A percentile compares a stretch with the other conserved stretches of the same genome.
These are phyloP conservation scores for Magnolia officinalis DNA, from an alignment of 164 flowering plant species.

Conservation along the genomic window DNA sequence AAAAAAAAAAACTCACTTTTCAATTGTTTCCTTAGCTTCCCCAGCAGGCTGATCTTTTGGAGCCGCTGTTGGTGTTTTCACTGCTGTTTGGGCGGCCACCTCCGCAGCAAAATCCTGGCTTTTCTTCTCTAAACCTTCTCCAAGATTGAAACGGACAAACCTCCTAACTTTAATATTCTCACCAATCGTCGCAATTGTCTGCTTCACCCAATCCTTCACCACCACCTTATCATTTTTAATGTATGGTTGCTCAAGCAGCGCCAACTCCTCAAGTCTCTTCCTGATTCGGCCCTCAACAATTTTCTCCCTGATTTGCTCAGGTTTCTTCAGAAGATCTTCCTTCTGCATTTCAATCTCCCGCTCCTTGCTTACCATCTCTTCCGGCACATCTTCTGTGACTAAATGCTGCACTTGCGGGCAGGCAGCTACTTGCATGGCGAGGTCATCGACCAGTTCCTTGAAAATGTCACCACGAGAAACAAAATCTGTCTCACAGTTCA, in stretches of 20 bases:
- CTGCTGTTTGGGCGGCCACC: slow-evolving; percentile 96
- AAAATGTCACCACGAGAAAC: slow-evolving; percentile 97
- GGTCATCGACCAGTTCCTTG: slow-evolving; percentile 89
- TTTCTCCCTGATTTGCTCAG: slow-evolving; percentile 83
- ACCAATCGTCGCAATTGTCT: slow-evolving; percentile 91
- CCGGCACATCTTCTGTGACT: slow-evolving; percentile 68
- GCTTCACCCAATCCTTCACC: slow-evolving; percentile 87
- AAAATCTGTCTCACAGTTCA: slow-evolving; percentile 97
- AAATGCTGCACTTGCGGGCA: slow-evolving; percentile 89
- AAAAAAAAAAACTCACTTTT: slow-evolving; percentile 48
- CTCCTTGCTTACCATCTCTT: slow-evolving; percentile 76
- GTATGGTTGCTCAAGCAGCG: slow-evolving; percentile 89
- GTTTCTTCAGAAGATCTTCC: slow-evolving; percentile 82
- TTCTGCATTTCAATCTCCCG: slow-evolving; percentile 90
- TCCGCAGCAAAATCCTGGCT: slow-evolving; percentile 97
- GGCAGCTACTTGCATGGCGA: slow-evolving; percentile 99
- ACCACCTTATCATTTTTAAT: slow-evolving; percentile 82
- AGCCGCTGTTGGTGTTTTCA: slow-evolving; percentile 39
- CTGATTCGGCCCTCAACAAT: slow-evolving; percentile 82
- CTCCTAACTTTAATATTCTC: slow-evolving; percentile 95
- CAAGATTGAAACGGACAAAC: slow-evolving; percentile 79
- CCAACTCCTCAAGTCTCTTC: slow-evolving; percentile 85
- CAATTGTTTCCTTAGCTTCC: slow-evolving; percentile 52
- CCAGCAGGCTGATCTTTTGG: slow-evolving; percentile 44
- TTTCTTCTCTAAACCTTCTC: slow-evolving; percentile 96